Conservation (phyloP, 2,329 filamentous ascomycete species). For the Xylaria sp. region DNA sequence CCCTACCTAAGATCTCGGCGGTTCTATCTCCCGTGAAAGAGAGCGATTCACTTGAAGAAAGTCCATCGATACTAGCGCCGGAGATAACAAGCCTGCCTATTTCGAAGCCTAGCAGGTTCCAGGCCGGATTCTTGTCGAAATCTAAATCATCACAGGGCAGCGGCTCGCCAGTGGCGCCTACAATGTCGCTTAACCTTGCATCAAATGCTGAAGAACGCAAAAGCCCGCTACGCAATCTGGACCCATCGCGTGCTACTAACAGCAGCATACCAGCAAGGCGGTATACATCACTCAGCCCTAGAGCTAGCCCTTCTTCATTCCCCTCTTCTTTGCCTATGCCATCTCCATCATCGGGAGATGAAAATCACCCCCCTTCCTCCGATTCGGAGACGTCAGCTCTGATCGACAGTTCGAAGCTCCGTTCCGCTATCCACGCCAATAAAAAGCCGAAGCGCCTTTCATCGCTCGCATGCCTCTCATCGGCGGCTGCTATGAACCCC, state of each 20-base stretch:
- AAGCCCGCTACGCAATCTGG: conserved; percentile 61
- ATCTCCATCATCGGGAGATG: conserved; percentile 54
- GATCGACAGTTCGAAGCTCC: conserved; percentile 65
- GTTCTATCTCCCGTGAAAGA: conserved; percentile 66
- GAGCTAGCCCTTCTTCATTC: conserved; percentile 36
- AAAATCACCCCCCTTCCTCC: conserved; percentile 63
- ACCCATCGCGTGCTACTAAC: conserved; percentile 60
- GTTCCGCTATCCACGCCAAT: conserved; percentile 63
- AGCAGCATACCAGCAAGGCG: conserved; percentile 59
- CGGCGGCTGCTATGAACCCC: conserved; percentile 32
- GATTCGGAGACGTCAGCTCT: conserved; percentile 60
- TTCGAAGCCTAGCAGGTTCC: conserved; percentile 79
- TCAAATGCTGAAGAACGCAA: conserved; percentile 64
- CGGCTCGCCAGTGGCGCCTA: conserved; percentile 71
- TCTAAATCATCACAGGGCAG: conserved; percentile 53
- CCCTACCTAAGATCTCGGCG: conserved; percentile 55
- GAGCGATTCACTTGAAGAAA: conserved; percentile 64
- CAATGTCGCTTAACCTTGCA: conserved; percentile 66
- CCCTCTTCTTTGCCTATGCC: conserved; percentile 44
- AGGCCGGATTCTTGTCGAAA: conserved; percentile 84
- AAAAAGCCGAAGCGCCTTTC: conserved; percentile 58
- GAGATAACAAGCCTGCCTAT: conserved; percentile 52
- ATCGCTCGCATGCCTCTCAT: conserved; percentile 46
- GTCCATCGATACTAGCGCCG: conserved; percentile 68
- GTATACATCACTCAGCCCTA: conserved; percentile 47